Evolutionary conservation across 257 asterid genomes (phyloP).

Genomic region (Solanum etuberosum): DNA sequence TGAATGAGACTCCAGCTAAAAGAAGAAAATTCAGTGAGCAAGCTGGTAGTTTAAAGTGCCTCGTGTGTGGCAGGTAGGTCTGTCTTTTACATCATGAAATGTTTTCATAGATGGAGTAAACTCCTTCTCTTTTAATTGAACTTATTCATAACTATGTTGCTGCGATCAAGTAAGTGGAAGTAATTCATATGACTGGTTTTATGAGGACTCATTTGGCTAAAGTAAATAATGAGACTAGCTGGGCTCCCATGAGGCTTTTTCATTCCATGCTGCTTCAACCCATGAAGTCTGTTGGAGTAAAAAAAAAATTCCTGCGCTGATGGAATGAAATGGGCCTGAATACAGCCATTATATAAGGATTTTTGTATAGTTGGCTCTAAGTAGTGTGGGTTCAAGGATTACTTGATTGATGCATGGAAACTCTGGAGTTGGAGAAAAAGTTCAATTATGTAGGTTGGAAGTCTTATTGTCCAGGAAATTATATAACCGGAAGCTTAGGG

Average conservation of each 20-base stretch:
- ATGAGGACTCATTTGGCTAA: not conserved
- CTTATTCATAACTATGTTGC: conserved; percentile 6
- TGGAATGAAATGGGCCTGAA: not conserved
- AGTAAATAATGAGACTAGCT: not conserved
- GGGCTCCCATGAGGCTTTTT: not conserved
- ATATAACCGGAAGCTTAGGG: not conserved
- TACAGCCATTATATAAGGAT: not conserved
- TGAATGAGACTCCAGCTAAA: conserved; percentile 39
- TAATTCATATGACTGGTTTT: conserved; percentile 9
- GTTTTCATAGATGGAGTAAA: conserved; percentile 26
- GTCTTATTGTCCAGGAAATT: not conserved
- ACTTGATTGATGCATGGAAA: not conserved
- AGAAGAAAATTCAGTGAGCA: conserved; percentile 38
- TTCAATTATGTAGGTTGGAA: not conserved
- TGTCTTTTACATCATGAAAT: conserved; percentile 37
- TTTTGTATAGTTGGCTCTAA: not conserved
- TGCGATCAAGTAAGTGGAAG: conserved; percentile 6
- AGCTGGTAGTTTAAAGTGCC: conserved; percentile 60
- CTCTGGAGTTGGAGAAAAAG: not conserved
- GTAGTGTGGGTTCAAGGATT: not conserved
- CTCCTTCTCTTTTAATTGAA: conserved; percentile 9
- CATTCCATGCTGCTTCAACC: not conserved
- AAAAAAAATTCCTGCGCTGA: not conserved
- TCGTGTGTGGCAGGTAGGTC: conserved; percentile 76
- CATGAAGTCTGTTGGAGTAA: not conserved